Base-by-base conservation (phyloP, 176 grass and related monocot genomes). In the Triticum dicoccoides region DNA sequence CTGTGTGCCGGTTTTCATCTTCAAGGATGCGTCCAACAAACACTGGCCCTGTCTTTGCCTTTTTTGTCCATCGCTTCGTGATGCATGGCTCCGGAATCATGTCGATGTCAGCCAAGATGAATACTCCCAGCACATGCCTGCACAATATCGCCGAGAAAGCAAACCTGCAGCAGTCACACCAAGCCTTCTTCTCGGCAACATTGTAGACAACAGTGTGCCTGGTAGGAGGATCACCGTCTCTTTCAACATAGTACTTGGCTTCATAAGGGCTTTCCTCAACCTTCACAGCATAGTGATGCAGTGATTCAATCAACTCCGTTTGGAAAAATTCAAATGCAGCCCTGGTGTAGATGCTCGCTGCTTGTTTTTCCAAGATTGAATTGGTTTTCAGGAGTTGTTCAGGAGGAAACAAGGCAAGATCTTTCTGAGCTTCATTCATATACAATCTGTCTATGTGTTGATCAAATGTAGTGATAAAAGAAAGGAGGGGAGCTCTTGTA, bases 361-460 rank as follows among this genome's bases (percentile, higher is more conserved):
- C 93, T 89, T 98, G 96, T 92, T 98, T 98, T 86, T 96, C 96
- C 62, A 98, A 87, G 17, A 88, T 65, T 9, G 58, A 86, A 39
- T 91, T 74, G 27, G 88, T 96, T 91, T 98, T 96, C 76, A 94
- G 69, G 68, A 94, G 69, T n/a, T 69, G 89, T 68, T 94, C 84
- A n/a, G 75, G 39, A 79, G 74, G 86, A 64, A 91, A 76, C 51
- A 35, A 65, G 70, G 85, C 82, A 83, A 80, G 75, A 79, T 96
- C 96, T 84, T 78, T 92, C 84, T 89, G 86, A 44, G 82, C 80
- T 88, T 98, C 96, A 66, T 66, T 87, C 83, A 78, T 77, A 76
- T 84, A 94, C 24, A 87, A 69, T 61, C 32, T 33, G 18, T 96
- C 90, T 69, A 96, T 78, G 45, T 90, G 85, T 70, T 92, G 90